Conservation (phyloP, 192 early-diverging fungal genomes). For the Coemansia sp. region DNA sequence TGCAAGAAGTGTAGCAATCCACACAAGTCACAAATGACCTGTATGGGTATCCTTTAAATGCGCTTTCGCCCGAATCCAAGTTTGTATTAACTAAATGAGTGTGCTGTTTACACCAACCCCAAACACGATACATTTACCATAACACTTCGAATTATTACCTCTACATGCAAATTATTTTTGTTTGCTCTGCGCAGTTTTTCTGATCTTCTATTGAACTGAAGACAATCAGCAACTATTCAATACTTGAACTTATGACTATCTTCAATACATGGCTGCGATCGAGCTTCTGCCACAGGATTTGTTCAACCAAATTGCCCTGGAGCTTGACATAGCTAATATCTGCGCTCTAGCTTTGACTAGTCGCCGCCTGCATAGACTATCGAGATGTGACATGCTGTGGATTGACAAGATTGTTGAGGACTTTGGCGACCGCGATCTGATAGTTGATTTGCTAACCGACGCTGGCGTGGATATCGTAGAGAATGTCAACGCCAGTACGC, state of each 20-base stretch:
- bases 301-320: conserved; percentile 39
- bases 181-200: no score
- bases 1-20: background rate
- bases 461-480: conserved; percentile 48
- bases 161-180: no score
- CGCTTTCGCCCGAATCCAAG: no score
- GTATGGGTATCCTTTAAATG: background rate
- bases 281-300: conserved; percentile 41
- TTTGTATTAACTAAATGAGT: no score
- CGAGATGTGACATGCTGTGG: conserved; percentile 37
- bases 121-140: no score
- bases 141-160: no score
- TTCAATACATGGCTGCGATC: conserved; percentile 15
- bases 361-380: conserved; percentile 24
- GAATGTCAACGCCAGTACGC: conserved; percentile 15
- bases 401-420: conserved; percentile 43
- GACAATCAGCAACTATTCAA: background rate
- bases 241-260: background rate
- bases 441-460: conserved; percentile 41
- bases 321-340: conserved; percentile 27
- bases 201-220: no score
- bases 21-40: no score
- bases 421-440: conserved; percentile 44
- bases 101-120: no score
- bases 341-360: conserved; percentile 31